Evolutionary conservation across 441 rosid genomes (phyloP), one percentile per base, ranked within the genome.

Genomic region (Erodium moschatum): DNA sequence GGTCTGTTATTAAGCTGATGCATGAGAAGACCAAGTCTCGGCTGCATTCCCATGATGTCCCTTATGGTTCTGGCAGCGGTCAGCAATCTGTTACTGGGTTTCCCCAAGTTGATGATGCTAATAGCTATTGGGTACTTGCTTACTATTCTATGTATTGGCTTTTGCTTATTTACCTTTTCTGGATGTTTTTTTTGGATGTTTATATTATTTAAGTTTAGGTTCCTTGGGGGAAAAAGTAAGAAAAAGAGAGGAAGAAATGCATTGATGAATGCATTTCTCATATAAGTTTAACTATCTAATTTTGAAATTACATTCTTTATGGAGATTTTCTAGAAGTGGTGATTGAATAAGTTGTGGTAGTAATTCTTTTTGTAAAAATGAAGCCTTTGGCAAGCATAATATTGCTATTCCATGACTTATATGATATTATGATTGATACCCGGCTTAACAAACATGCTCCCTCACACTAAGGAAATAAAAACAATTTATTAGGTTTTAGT

Each of bases 51-150:
- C 99, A 94, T 58, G 99, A 94, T 48, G 99, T 94, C 69, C 99
- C 97, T 0, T 94, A 91, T 19, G 99, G 99, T 42, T 88, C 99
- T 19, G 99, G 99, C 15, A 91, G 97, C 72, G 97, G 97, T 46
- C 99, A 94, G 79, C 99, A 94, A 73, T 94, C 99, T 2, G 97
- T 94, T 27, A 94, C 99, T 5, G 90, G 91, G 54, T 94, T 86
- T 74, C 89, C 97, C 5, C 80, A 77, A 10, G 94, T 88, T 13
- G 92, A 87, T 71, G 99, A 94, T 75, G 72, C 99, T 72, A 94
- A 94, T 71, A 89, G 99, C 78, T 94, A 91, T 75, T 94, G 97
- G 97, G 99, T 94, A 82, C 58, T 68, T 60, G 75, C 21, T 64
- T 46, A 3, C 13, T 16, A 21, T 18, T 10, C 18, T 6, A 54